A percentile compares a stretch with the other conserved stretches of the same genome.
These are phyloP conservation scores for Cadophora malorum DNA, from an alignment of 2,329 filamentous ascomycete genomes.

Conservation along the genomic window DNA sequence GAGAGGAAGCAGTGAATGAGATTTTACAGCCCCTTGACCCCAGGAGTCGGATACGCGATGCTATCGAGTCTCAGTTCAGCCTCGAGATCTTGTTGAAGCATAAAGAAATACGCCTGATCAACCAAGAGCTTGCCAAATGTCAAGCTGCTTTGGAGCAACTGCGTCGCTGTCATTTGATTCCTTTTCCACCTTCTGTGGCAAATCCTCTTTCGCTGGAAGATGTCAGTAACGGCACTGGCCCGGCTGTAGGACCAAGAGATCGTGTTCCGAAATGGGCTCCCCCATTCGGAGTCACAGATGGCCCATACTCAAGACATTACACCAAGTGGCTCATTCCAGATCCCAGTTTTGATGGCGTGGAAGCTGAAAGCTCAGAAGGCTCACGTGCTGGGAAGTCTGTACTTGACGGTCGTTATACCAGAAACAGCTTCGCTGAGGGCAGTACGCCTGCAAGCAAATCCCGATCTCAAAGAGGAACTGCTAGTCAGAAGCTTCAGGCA, in stretches of 20 bases:
- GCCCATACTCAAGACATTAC: constrained; percentile 93
- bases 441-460: constrained; percentile 53
- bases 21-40: constrained; percentile 21
- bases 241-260: constrained; percentile 69
- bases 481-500: constrained; percentile 69
- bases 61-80: constrained; percentile 84
- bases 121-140: constrained; percentile 95
- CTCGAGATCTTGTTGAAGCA: constrained; percentile 94
- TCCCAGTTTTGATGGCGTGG: constrained; percentile 78
- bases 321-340: constrained; percentile 94
- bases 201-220: constrained; percentile 71
- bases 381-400: constrained; percentile 50
- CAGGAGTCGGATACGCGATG: constrained; percentile 44
- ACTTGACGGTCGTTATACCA: constrained; percentile 77
- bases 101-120: constrained; percentile 89
- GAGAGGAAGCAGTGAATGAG: constrained; percentile 18
- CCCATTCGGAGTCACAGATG: constrained; percentile 89
- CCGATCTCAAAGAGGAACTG: constrained; percentile 62
- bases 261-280: constrained; percentile 78
- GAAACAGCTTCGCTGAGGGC: constrained; percentile 72
- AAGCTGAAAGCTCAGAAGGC: constrained; percentile 49
- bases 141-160: constrained; percentile 93
- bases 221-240: constrained; percentile 76
- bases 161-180: constrained; percentile 88
- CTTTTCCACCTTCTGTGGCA: constrained; percentile 77